Evolutionary conservation across 495 filamentous ascomycete genomes (phyloP).

Genomic region (Daldinia caldariorum): DNA sequence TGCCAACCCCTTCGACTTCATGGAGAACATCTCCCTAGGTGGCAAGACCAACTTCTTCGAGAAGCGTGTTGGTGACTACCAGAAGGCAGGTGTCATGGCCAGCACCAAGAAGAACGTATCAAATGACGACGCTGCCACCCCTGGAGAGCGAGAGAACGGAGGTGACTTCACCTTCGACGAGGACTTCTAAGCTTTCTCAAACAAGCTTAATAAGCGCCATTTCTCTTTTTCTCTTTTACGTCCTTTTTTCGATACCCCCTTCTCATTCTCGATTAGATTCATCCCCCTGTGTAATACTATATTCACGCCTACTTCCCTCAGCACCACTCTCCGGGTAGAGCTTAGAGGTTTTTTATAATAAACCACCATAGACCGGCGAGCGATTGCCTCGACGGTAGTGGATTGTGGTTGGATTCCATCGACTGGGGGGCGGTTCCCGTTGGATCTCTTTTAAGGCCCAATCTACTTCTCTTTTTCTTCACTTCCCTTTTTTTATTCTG

Average conservation of each 20-base stretch:
- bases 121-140: constrained; percentile 57
- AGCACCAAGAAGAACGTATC: constrained; percentile 80
- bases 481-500: constrained; percentile 4
- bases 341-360: constrained; percentile 14
- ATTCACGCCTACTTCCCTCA: constrained; percentile 9
- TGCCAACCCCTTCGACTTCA: constrained; percentile 98
- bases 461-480: not conserved
- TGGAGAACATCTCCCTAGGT: constrained; percentile 98
- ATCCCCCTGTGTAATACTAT: constrained; percentile 26
- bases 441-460: constrained; percentile 8
- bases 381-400: constrained; percentile 30
- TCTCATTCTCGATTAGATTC: constrained; percentile 17
- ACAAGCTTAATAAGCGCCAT: not conserved
- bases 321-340: not conserved
- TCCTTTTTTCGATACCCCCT: constrained; percentile 42
- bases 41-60: constrained; percentile 99
- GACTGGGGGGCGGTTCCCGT: constrained; percentile 1
- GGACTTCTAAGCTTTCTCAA: constrained; percentile 77
- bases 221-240: constrained; percentile 7
- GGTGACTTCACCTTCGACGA: constrained; percentile 94
- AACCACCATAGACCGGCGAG: constrained; percentile 35
- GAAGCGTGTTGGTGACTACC: constrained; percentile 99
- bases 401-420: constrained; percentile 16
- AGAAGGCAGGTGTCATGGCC: constrained; percentile 98
- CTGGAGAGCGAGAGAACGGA: constrained; percentile 68